phyloP scores from a whole-genome alignment of 2,329 filamentous ascomycete species.

The Penicillium expansum region DNA sequence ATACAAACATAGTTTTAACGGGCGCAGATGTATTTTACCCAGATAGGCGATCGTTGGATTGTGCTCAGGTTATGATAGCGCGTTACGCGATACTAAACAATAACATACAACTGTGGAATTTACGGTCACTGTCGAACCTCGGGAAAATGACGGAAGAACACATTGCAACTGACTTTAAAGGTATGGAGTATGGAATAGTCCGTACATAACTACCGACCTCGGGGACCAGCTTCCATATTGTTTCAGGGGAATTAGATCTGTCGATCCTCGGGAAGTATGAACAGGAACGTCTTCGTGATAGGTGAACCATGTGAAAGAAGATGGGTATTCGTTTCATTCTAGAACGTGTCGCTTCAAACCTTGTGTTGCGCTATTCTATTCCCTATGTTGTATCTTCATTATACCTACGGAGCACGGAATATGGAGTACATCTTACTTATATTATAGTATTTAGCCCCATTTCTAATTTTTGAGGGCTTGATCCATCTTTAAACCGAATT shows the following conservation, averaged over 20 bases:
- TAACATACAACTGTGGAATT: background rate
- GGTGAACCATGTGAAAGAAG: background rate
- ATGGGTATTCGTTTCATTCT: background rate
- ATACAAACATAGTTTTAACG: slow-evolving; percentile 1
- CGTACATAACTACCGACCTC: background rate
- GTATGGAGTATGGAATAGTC: background rate
- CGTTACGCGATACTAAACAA: background rate
- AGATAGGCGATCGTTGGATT: slow-evolving; percentile 2
- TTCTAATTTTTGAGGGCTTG: background rate
- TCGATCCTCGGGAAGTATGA: background rate
- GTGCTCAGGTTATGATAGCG: background rate
- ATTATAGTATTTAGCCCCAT: background rate
- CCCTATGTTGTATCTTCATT: too few species aligned
- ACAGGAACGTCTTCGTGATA: background rate
- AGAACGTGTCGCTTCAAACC: background rate
- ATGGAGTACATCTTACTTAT: too few species aligned
- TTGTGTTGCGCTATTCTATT: background rate
- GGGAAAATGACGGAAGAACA: background rate
- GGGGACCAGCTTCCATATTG: background rate
- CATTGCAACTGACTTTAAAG: background rate
- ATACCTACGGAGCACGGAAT: too few species aligned
- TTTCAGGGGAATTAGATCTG: slow-evolving; percentile 2
- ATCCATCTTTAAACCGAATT: background rate
- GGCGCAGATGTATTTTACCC: background rate
- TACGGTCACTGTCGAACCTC: background rate